Conservation (phyloP, 2,329 filamentous ascomycete species). For the Apiospora kogelbergensis region DNA sequence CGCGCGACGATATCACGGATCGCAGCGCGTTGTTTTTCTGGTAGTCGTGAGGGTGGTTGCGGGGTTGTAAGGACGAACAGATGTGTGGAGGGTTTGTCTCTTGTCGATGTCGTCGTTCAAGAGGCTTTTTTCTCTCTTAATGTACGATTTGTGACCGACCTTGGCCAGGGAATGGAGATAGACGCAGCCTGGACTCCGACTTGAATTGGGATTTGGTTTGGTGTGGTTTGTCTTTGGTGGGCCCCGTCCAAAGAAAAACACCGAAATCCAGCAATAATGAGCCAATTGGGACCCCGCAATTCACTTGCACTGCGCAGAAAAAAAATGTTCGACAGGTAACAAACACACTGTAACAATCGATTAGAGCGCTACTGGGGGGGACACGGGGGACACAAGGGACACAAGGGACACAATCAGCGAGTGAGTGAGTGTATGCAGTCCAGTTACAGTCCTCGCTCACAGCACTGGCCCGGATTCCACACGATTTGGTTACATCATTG, state of each 20-base stretch:
- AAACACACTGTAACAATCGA: conserved; percentile 6
- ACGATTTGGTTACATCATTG: too few species aligned
- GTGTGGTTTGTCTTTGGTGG: conserved; percentile 5
- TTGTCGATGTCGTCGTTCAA: conserved; percentile 1
- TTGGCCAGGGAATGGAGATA: conserved; percentile 6
- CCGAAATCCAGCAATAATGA: conserved; percentile 6
- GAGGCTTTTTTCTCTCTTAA: background rate
- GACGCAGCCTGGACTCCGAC: background rate
- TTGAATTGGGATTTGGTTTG: conserved; percentile 8
- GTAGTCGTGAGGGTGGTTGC: conserved; percentile 11
- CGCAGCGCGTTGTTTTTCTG: conserved; percentile 24
- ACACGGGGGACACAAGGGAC: too few species aligned
- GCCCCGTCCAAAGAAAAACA: background rate
- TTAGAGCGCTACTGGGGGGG: background rate
- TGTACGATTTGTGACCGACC: conserved; percentile 2
- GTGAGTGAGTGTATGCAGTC: background rate
- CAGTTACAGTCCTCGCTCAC: background rate
- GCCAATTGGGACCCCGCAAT: conserved; percentile 6
- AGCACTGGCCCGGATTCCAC: background rate
- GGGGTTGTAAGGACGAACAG: conserved; percentile 2
- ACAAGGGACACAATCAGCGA: background rate
- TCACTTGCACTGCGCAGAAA: conserved; percentile 1
- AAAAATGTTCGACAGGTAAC: background rate
- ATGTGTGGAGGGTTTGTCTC: background rate
- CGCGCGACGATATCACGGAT: conserved; percentile 25